Evolutionary conservation across 2,329 filamentous ascomycete genomes (phyloP).

Genomic region (Paraphaeosphaeria minitans): DNA sequence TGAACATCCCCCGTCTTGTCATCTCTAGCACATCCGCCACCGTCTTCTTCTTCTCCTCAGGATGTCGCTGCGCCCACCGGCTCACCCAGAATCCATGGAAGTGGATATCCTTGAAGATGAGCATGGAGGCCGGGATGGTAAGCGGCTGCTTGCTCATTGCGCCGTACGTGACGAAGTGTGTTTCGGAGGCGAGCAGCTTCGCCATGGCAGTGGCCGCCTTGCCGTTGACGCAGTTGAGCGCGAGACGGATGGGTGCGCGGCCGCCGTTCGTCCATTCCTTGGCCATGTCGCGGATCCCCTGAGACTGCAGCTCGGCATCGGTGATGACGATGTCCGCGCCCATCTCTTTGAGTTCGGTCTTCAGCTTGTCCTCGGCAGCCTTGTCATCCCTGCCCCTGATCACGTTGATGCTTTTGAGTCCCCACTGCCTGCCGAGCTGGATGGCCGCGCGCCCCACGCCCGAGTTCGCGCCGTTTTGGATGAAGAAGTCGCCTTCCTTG

Average conservation of each 20-base stretch:
- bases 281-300: conserved; percentile 66
- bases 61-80: conserved; percentile 79
- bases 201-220: conserved; percentile 80
- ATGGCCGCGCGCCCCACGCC: conserved; percentile 91
- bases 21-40: conserved; percentile 83
- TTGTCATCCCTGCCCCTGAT: conserved; percentile 77
- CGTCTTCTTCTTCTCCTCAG: conserved; percentile 74
- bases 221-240: conserved; percentile 92
- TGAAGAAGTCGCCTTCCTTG: conserved; percentile 84
- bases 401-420: conserved; percentile 87
- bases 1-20: conserved; percentile 76
- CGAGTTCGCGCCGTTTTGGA: conserved; percentile 96
- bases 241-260: conserved; percentile 74
- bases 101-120: conserved; percentile 91
- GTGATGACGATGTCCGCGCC: conserved; percentile 69
- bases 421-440: conserved; percentile 85
- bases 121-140: conserved; percentile 75
- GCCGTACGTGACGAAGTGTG: conserved; percentile 88
- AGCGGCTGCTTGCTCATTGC: conserved; percentile 92
- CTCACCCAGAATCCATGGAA: conserved; percentile 97
- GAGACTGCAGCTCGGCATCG: conserved; percentile 63
- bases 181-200: conserved; percentile 69
- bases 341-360: conserved; percentile 63
- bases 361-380: conserved; percentile 69
- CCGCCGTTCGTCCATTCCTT: conserved; percentile 72